Base-by-base conservation (phyloP, 2,329 filamentous ascomycete species). In the Chaetomiaceae sp. region DNA sequence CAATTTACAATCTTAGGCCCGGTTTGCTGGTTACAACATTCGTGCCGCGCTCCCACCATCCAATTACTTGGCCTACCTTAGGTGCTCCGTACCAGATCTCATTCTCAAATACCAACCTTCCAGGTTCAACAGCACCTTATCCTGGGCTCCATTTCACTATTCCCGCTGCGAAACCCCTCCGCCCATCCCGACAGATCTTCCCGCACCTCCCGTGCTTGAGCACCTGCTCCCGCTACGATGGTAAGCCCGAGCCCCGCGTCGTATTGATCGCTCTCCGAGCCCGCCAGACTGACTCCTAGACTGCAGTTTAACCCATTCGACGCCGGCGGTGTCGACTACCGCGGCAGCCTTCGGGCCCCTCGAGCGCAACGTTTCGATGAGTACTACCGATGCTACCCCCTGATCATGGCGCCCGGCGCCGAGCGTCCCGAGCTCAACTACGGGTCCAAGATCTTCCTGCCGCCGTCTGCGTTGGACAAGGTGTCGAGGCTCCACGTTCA, bases 351-450 rank as follows among this genome's bases (percentile, higher is more conserved):
- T 36, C 75, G 79, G 55, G 72, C 77, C 49, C 70, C 77, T 69
- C 65, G 77, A 72, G 63, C 76, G 49, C 88, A 90, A 64, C 89
- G 91, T 56, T 99, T 99, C 75, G 92, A 99, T 71, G 94, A 99
- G 72, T 97, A 96, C 76, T 97, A 96, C 74, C 87, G 94, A 65
- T 96, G 91, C 77, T 99, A 97, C 67, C 94, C 94, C 39, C 82
- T 96, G 65, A 85, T 87, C 64, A 97, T 99, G 91, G 84, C 95
- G 58, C 90, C 91, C 12, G 91, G 92, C 3, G 83, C 89, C 34
- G 91, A 96, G 65, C 83, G 94, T 61, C 87, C 89, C 48, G 87
- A 91, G 62, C 85, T 95, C 58, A 97, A 97, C 76, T 91, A 94
- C 68, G 94, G 94, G 62, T 95, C 92, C 72, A 99, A 99, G 77